Base-by-base conservation (phyloP, 495 filamentous ascomycete species). In the Amphirosellinia nigrospora region DNA sequence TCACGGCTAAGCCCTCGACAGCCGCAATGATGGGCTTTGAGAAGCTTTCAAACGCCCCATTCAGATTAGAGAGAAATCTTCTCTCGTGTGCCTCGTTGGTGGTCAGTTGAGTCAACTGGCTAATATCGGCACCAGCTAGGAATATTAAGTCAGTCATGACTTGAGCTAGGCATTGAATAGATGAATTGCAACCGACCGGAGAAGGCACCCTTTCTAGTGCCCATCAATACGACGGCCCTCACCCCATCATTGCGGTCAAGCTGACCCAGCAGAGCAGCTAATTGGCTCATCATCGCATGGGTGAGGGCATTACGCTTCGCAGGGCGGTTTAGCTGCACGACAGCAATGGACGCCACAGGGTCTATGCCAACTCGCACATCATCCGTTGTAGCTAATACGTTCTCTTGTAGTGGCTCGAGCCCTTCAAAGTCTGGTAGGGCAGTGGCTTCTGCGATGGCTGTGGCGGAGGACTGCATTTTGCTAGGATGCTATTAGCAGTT, bases 281-380 rank as follows among this genome's bases (percentile, higher is more conserved):
- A 69, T 10, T 66, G 55, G 55, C 63, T 66, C 50, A 81, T 79
- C 64, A 79, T 70, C 16, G 70, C 63, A 48, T 78, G 76, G 15
- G 77, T 79, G 34, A 83, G 73, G 16, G 81, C 80, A 76, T 83
- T 83, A 11, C 78, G 75, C 52, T 80, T 83, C 23, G 66, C 70
- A 13, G 77, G 80, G 11, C 80, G 73, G 70, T 78, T 71, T 71
- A 83, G 66, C 43, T 74, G 71, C 15, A 86, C 72, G 38, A 82
- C 62, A n/a, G 74, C 70, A 41, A 75, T 68, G 58, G 72, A 69
- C 72, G 10, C 79, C 74, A 63, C 52, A 39, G 28, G n/a, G 28
- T 64, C 56, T 64, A 72, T 68, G 50, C 70, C 70, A 52, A 72
- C 70, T 38, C 56, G 66, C 5, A 72, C 11, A 36, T 71, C 52